Percentiles rank a stretch among this genome's conserved stretches.
These are phyloP conservation scores for Scutellaria galericulata DNA, from an alignment of 257 asterid genomes.

Conservation along the genomic window DNA sequence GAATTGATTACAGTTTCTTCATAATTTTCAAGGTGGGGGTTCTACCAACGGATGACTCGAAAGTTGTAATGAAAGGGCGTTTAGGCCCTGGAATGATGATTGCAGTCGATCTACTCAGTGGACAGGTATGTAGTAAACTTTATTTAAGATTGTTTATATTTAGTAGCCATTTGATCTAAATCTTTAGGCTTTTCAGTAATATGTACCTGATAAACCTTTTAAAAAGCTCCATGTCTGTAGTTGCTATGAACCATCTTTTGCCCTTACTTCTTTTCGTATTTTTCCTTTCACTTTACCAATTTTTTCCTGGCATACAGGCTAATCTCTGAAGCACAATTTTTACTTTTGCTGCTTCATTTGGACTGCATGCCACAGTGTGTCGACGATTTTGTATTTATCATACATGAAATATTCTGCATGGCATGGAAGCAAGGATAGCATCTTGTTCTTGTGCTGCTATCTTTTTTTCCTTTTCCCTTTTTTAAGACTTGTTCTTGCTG, in stretches of 20 bases:
- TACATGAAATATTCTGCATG: neutral
- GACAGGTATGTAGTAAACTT: conserved; percentile 74
- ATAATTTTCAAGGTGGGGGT: conserved; percentile 82
- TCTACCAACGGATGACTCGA: conserved; percentile 88
- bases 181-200: neutral
- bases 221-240: neutral
- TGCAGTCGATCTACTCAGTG: conserved; percentile 78
- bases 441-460: neutral
- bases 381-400: neutral
- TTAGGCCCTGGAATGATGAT: conserved; percentile 99
- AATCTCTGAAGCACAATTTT: conserved; percentile 3
- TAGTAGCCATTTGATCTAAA: neutral
- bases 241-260: neutral
- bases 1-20: conserved; percentile 34
- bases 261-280: neutral
- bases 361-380: neutral
- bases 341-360: neutral
- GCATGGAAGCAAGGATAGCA: conserved; percentile 7
- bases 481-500: neutral
- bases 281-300: neutral
- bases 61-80: conserved; percentile 95
- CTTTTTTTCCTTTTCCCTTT: neutral
- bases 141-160: conserved; percentile 16
- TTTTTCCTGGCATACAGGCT: neutral
- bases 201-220: neutral